These are phyloP conservation scores for Tetrahymena borealis DNA, from an alignment of 73 alveolate genomes.

Conservation along the genomic window DNA sequence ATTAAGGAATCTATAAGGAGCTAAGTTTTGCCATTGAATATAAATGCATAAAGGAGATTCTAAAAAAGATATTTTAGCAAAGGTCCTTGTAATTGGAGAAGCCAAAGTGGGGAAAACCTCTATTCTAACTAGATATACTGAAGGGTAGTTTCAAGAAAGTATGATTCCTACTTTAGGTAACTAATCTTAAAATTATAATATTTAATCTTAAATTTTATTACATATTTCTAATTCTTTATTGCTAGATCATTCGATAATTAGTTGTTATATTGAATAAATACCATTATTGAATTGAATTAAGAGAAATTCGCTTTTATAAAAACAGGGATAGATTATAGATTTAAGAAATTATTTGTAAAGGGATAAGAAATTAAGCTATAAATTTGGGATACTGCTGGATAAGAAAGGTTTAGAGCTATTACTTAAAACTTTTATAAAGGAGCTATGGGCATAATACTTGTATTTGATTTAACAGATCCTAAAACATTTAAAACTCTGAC, in stretches of 20 bases:
- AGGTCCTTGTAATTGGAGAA: neutral
- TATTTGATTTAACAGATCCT: slow-evolving; percentile 59
- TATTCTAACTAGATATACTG: neutral
- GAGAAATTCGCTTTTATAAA: too few species aligned
- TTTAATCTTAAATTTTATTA: too few species aligned
- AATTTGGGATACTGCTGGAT: slow-evolving; percentile 88
- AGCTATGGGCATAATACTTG: slow-evolving; percentile 75
- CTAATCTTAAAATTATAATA: neutral
- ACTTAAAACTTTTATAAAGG: slow-evolving; percentile 76
- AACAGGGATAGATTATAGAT: slow-evolving; percentile 72
- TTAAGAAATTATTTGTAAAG: slow-evolving; percentile 64
- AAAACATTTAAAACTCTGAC: slow-evolving; percentile 48
- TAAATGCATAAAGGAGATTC: neutral
- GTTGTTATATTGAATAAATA: too few species aligned
- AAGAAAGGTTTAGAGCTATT: slow-evolving; percentile 73
- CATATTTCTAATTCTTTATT: too few species aligned
- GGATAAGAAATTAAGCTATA: slow-evolving; percentile 63
- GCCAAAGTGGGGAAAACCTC: neutral
- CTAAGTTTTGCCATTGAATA: too few species aligned
- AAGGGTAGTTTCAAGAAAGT: neutral
- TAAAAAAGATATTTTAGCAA: neutral
- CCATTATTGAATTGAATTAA: too few species aligned
- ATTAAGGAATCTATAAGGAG: neutral
- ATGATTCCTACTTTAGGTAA: neutral
- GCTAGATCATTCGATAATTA: too few species aligned